Evolutionary conservation across 169 alveolate genomes (phyloP).

Genomic region (Cryptosporidium ubiquitum): DNA sequence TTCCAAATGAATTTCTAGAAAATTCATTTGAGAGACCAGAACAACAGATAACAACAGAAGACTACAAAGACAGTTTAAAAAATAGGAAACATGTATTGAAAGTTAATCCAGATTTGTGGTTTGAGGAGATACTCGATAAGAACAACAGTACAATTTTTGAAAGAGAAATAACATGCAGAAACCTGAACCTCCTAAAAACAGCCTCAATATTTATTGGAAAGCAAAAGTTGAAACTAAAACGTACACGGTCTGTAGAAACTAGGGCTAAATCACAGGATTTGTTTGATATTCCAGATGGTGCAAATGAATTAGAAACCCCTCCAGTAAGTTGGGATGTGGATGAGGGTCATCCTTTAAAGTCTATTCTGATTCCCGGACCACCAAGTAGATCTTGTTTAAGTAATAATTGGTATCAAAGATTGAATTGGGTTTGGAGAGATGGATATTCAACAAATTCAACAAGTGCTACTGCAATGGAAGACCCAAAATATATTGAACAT

Average conservation of each 20-base stretch:
- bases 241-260: constrained; percentile 27
- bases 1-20: constrained; percentile 18
- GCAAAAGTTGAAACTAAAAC: constrained; percentile 35
- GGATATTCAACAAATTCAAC: constrained; percentile 19
- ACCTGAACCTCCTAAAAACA: constrained; percentile 27
- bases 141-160: constrained; percentile 57
- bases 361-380: constrained; percentile 63
- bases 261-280: constrained; percentile 12
- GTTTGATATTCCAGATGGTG: constrained; percentile 41
- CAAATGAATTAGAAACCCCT: constrained; percentile 56
- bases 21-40: constrained; percentile 66
- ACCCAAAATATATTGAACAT: constrained; percentile 45
- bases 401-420: constrained; percentile 72
- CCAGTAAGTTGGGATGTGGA: constrained; percentile 64
- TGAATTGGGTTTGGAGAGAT: constrained; percentile 63
- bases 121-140: constrained; percentile 58
- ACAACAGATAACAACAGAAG: neutral
- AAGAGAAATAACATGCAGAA: constrained; percentile 67
- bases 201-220: constrained; percentile 64
- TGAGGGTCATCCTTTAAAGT: constrained; percentile 66
- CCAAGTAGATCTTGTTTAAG: constrained; percentile 69
- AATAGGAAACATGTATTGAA: constrained; percentile 17
- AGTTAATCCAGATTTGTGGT: constrained; percentile 70
- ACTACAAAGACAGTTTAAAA: neutral
- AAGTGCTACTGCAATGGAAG: neutral